A percentile compares a stretch with the other conserved stretches of the same genome.
phyloP scores from a whole-genome alignment of 2,329 filamentous ascomycete genomes.

The Alternaria viburni region DNA sequence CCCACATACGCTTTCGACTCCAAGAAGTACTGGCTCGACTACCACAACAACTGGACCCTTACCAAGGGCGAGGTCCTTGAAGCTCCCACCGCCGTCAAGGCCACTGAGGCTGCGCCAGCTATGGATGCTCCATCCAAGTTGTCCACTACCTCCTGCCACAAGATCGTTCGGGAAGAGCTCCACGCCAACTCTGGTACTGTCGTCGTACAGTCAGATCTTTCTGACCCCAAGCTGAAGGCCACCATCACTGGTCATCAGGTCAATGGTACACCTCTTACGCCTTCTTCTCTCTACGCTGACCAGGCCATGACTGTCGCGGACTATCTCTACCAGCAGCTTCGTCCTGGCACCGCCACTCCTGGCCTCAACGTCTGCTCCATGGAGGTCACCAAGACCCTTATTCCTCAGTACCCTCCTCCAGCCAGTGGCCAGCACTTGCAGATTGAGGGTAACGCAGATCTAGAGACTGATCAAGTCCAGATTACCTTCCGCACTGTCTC shows the following conservation, averaged over 20 bases:
- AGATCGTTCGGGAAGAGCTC: slow-evolving; percentile 67
- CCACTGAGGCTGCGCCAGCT: slow-evolving; percentile 49
- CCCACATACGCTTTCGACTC: slow-evolving; percentile 72
- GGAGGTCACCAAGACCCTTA: slow-evolving; percentile 73
- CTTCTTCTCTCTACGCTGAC: slow-evolving; percentile 69
- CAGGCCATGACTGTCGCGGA: slow-evolving; percentile 70
- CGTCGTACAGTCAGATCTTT: slow-evolving; percentile 70
- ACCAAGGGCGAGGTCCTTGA: slow-evolving; percentile 67
- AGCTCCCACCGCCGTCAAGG: slow-evolving; percentile 47
- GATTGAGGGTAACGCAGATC: slow-evolving; percentile 66
- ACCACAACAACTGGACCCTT: slow-evolving; percentile 73
- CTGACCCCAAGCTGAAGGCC: slow-evolving; percentile 66
- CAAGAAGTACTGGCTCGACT: slow-evolving; percentile 76
- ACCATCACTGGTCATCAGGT: slow-evolving; percentile 71
- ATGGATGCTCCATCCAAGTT: slow-evolving; percentile 59
- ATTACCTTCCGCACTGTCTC: slow-evolving; percentile 64
- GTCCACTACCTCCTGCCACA: slow-evolving; percentile 70
- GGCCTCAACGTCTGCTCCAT: slow-evolving; percentile 71
- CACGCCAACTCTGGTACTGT: slow-evolving; percentile 65
- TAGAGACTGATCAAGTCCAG: slow-evolving; percentile 61
- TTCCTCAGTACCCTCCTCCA: slow-evolving; percentile 60
- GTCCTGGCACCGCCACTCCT: slow-evolving; percentile 62
- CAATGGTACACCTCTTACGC: slow-evolving; percentile 70
- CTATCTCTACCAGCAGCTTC: slow-evolving; percentile 70
- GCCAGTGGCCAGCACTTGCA: slow-evolving; percentile 65